Conservation (phyloP, 768 basidiomycete species). For the Xerocomellus intermedius region DNA sequence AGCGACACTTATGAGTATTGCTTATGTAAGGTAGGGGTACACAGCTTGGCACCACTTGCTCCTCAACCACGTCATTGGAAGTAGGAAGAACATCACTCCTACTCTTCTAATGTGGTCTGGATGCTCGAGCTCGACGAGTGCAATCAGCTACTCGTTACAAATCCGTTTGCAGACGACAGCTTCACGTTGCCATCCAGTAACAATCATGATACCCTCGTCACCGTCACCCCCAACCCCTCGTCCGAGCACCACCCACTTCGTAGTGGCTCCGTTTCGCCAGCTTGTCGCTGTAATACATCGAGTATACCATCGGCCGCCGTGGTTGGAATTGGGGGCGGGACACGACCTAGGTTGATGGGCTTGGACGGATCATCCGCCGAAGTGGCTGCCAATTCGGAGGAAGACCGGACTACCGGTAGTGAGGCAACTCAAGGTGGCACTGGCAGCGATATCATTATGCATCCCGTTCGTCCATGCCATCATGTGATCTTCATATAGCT, state of each 20-base stretch:
- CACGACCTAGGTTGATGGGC: conserved; percentile 3
- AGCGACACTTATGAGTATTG: neutral
- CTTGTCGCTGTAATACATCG: neutral
- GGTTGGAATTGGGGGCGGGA: neutral
- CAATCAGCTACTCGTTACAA: conserved; percentile 23
- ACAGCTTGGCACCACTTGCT: neutral
- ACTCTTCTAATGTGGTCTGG: conserved; percentile 23
- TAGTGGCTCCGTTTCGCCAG: conserved; percentile 9
- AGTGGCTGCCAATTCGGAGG: neutral
- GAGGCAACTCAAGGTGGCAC: neutral
- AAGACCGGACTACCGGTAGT: neutral
- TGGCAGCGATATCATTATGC: conserved; percentile 6
- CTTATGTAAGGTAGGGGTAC: conserved; percentile 11
- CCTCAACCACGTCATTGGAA: neutral
- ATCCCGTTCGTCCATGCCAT: conserved; percentile 17
- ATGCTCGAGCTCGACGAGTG: conserved; percentile 28
- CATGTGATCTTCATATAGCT: neutral
- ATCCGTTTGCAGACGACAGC: conserved; percentile 10
- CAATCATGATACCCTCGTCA: neutral
- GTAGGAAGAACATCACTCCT: conserved; percentile 2
- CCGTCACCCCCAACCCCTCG: neutral
- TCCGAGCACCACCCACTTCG: conserved; percentile 18
- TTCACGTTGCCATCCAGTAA: neutral
- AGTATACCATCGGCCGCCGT: neutral
- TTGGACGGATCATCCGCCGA: neutral